Percentiles rank a stretch among this genome's conserved stretches.
Evolutionary conservation across 306 rosid species (phyloP).

Genomic region (Prunus campanulata): DNA sequence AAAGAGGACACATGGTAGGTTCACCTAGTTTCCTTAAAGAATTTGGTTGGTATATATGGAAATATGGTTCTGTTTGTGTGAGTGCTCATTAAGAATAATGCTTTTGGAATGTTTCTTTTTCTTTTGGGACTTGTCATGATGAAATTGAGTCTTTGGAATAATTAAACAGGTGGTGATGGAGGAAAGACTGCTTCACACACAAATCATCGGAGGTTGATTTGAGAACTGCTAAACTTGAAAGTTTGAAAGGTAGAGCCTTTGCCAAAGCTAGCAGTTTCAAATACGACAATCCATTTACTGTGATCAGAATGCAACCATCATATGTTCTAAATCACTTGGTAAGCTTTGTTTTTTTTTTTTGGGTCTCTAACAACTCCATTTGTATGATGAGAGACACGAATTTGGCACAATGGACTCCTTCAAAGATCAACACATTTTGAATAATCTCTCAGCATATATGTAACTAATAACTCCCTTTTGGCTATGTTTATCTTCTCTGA

Average conservation of each 20-base stretch:
- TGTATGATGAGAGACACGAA: not conserved
- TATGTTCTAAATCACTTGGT: not conserved
- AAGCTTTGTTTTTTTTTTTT: not conserved
- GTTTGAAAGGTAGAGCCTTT: not conserved
- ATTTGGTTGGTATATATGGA: not conserved
- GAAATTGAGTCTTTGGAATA: too few species aligned
- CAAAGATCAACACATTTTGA: too few species aligned
- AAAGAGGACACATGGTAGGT: too few species aligned
- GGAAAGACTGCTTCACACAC: too few species aligned
- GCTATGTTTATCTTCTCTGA: not conserved
- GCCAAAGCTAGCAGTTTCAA: not conserved
- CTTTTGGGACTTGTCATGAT: too few species aligned
- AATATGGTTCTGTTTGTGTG: too few species aligned
- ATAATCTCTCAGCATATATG: too few species aligned
- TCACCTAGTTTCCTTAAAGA: too few species aligned
- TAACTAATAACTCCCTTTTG: too few species aligned
- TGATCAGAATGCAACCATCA: not conserved
- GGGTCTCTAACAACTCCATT: not conserved
- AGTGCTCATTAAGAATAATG: not conserved
- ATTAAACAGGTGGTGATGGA: too few species aligned
- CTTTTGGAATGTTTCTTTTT: too few species aligned
- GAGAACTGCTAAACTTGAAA: not conserved
- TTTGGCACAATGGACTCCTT: not conserved
- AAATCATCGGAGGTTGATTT: too few species aligned
- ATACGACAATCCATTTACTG: not conserved